These are phyloP conservation scores for Salinomyces thailandicus DNA, from an alignment of 2,329 filamentous ascomycete genomes.

Conservation along the genomic window DNA sequence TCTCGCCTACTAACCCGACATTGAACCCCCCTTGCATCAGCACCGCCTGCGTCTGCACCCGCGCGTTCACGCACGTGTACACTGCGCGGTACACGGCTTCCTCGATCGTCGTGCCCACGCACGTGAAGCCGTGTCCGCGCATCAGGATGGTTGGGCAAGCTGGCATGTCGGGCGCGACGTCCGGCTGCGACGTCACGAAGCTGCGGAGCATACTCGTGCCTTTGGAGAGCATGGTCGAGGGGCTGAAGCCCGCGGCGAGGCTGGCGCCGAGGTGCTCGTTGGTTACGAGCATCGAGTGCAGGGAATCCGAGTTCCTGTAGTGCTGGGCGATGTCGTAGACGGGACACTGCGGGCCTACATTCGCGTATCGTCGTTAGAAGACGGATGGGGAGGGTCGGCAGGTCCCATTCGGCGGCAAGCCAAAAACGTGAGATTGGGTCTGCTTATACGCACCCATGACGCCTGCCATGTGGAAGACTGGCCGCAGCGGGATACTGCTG, in stretches of 20 bases:
- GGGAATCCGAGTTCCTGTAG: slow-evolving; percentile 19
- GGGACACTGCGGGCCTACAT: slow-evolving; percentile 11
- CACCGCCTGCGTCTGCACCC: slow-evolving; percentile 31
- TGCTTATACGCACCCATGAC: slow-evolving; percentile 32
- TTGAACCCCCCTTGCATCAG: slow-evolving; percentile 28
- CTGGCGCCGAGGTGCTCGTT: slow-evolving; percentile 24
- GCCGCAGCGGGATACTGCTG: slow-evolving; percentile 32
- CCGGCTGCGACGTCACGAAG: slow-evolving; percentile 18
- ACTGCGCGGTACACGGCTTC: slow-evolving; percentile 37
- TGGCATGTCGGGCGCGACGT: slow-evolving; percentile 13
- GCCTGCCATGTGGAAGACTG: slow-evolving; percentile 35
- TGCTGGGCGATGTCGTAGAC: slow-evolving; percentile 26
- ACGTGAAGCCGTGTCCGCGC: slow-evolving; percentile 38
- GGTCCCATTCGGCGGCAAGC: no score
- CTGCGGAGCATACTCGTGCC: slow-evolving; percentile 21
- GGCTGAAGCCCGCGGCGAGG: slow-evolving; percentile 24
- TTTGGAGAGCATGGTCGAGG: slow-evolving; percentile 18
- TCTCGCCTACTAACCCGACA: slow-evolving; percentile 29
- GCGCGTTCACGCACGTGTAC: slow-evolving; percentile 32
- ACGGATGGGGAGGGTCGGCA: no score
- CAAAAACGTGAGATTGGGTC: no score
- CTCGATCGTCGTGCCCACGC: slow-evolving; percentile 32
- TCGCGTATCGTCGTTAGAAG: no score
- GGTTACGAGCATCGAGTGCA: slow-evolving; percentile 26
- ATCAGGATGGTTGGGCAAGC: slow-evolving; percentile 24